Evolutionary conservation across 1,139 yeast genomes (phyloP).

Genomic region (Starmera stellimalicola): DNA sequence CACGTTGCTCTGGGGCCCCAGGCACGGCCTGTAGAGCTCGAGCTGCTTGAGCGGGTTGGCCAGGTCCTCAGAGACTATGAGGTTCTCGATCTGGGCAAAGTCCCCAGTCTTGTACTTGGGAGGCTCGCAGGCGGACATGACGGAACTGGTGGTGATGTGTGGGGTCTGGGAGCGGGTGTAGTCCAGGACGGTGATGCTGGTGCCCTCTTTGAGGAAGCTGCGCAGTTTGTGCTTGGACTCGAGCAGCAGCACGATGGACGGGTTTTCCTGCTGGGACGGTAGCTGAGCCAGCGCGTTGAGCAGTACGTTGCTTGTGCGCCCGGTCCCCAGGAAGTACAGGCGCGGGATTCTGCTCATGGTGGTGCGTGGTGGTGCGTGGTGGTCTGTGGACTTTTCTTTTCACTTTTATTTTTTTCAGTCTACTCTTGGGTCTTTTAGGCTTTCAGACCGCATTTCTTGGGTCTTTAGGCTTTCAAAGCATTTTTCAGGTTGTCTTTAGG

Average conservation of each 20-base stretch:
- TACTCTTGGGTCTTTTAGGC: too few relatives aligned
- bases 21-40: slow-evolving; percentile 32
- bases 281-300: slow-evolving; percentile 18
- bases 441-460: too few relatives aligned
- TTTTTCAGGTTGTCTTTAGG: too few relatives aligned
- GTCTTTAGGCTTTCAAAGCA: too few relatives aligned
- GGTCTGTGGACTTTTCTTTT: neutral
- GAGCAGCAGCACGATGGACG: slow-evolving; percentile 33
- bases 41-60: slow-evolving; percentile 43
- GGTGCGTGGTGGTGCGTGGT: too few relatives aligned
- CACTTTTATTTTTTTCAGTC: too few relatives aligned
- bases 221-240: slow-evolving; percentile 30
- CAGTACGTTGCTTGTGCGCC: slow-evolving; percentile 10
- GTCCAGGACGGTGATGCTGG: slow-evolving; percentile 23
- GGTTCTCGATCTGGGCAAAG: slow-evolving; percentile 33
- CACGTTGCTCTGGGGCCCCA: slow-evolving; percentile 36
- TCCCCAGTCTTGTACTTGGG: slow-evolving; percentile 25
- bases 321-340: slow-evolving; percentile 7
- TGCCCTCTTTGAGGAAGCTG: slow-evolving; percentile 30
- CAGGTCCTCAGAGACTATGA: slow-evolving; percentile 36
- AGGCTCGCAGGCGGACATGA: slow-evolving; percentile 28
- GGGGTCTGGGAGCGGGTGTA: slow-evolving; percentile 5
- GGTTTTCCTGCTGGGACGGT: slow-evolving; percentile 26
- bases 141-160: slow-evolving; percentile 11
- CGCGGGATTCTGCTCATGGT: neutral